These are phyloP conservation scores for Auricularia cornea DNA, from an alignment of 768 basidiomycete species.

Conservation along the genomic window DNA sequence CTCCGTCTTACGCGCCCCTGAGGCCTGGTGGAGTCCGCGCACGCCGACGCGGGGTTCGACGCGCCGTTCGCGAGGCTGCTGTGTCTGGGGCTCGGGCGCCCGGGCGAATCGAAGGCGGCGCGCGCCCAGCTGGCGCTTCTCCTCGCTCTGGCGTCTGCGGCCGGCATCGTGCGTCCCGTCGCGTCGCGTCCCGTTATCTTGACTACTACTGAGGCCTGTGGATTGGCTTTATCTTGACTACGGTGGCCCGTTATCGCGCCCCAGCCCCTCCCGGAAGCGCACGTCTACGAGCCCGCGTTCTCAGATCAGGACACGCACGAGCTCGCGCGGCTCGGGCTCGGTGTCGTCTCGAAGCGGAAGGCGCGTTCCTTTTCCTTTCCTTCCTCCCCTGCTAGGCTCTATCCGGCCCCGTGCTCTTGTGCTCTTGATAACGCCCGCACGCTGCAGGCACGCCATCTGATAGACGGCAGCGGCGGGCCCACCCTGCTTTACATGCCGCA, in stretches of 20 bases:
- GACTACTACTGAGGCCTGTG: too few species aligned
- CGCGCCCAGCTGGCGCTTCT: constrained; percentile 65
- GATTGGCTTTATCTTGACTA: too few species aligned
- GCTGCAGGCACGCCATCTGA: constrained; percentile 20
- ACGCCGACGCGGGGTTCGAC: background rate
- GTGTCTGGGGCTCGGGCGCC: constrained; percentile 71
- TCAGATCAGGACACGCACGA: constrained; percentile 48
- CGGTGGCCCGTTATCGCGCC: constrained; percentile 10
- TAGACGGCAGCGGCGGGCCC: constrained; percentile 28
- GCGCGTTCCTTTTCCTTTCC: constrained; percentile 32
- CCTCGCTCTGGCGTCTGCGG: constrained; percentile 40
- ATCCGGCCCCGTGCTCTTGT: constrained; percentile 5
- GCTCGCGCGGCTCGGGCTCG: constrained; percentile 33
- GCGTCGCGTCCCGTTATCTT: background rate
- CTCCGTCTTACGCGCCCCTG: background rate
- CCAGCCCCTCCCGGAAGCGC: constrained; percentile 42
- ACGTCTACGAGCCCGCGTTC: constrained; percentile 69
- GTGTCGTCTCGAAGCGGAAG: constrained; percentile 35
- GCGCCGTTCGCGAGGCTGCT: constrained; percentile 25
- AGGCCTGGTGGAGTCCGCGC: background rate
- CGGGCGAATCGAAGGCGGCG: constrained; percentile 50
- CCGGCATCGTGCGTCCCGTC: constrained; percentile 53
- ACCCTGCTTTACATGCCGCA: constrained; percentile 75
- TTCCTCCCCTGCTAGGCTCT: background rate
- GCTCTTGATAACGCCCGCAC: constrained; percentile 4